A percentile compares a stretch with the other conserved stretches of the same genome.
Conservation (phyloP, 192 early-diverging fungal species). For the Allomyces macrogynus region DNA sequence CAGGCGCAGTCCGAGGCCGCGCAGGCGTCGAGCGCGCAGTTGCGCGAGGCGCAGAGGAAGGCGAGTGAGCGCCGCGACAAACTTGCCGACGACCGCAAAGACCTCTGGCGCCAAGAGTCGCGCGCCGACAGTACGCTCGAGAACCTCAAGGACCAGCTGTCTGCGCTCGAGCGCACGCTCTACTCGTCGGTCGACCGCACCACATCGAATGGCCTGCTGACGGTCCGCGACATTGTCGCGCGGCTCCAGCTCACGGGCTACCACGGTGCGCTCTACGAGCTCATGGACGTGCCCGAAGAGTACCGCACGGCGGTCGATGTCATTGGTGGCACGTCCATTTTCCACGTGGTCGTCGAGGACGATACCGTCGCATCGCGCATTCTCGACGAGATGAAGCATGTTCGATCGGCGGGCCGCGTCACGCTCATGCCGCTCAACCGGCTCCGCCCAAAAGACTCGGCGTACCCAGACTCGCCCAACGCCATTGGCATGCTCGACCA, state of each 20-base stretch:
- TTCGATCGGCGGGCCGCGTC: conserved; percentile 49
- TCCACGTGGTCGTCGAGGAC: conserved; percentile 88
- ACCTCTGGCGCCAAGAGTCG: conserved; percentile 77
- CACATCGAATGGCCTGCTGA: conserved; percentile 55
- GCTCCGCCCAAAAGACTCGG: conserved; percentile 31
- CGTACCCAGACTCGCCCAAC: conserved; percentile 46
- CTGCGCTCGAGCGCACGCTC: conserved; percentile 40
- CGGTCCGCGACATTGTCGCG: conserved; percentile 46
- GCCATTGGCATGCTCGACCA: conserved; percentile 67
- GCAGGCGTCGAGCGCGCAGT: too few relatives aligned
- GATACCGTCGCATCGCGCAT: conserved; percentile 70
- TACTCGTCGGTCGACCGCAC: conserved; percentile 10
- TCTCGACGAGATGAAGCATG: conserved; percentile 30
- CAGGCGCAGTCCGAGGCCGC: too few relatives aligned
- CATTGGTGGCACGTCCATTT: conserved; percentile 66
- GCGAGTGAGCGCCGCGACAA: too few relatives aligned
- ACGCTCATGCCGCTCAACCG: conserved; percentile 94
- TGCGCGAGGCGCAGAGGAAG: too few relatives aligned
- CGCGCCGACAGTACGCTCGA: conserved; percentile 39
- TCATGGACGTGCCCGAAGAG: conserved; percentile 68
- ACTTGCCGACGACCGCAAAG: conserved; percentile 26
- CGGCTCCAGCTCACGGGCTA: conserved; percentile 45
- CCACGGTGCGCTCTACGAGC: conserved; percentile 77
- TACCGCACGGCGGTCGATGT: conserved; percentile 77
- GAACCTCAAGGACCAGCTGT: conserved; percentile 50